Conservation (phyloP, 495 filamentous ascomycete species). For the Lasiosphaeriaceae sp. region DNA sequence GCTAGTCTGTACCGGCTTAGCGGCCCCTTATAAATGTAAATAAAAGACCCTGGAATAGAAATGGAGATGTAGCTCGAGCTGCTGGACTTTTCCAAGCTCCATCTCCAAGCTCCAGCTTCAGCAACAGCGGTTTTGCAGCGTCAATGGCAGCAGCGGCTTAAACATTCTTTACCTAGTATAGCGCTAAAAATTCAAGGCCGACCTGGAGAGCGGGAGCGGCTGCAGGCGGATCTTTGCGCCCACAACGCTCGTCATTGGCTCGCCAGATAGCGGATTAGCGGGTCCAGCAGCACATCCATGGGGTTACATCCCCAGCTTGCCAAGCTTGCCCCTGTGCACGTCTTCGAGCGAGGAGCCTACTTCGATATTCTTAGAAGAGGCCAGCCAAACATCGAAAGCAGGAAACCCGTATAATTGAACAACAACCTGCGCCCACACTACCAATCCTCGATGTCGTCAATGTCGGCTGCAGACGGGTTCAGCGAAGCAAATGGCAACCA, state of each 20-base stretch:
- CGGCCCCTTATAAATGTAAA: too few relatives aligned
- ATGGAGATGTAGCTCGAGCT: too few relatives aligned
- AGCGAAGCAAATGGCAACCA: constrained; percentile 21
- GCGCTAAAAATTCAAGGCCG: neutral
- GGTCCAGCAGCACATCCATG: too few relatives aligned
- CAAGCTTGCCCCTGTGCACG: too few relatives aligned
- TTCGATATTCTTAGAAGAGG: neutral
- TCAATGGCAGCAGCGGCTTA: neutral
- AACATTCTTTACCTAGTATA: neutral
- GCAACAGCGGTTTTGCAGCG: too few relatives aligned
- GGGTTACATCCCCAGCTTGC: too few relatives aligned
- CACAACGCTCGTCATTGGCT: neutral
- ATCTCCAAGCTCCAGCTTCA: too few relatives aligned
- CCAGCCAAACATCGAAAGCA: neutral
- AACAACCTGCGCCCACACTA: neutral
- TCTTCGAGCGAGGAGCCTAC: neutral
- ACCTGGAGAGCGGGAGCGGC: neutral
- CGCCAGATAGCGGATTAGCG: neutral
- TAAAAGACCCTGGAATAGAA: too few relatives aligned
- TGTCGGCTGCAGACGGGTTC: constrained; percentile 18
- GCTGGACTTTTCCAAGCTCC: too few relatives aligned
- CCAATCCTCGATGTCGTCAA: constrained; percentile 6
- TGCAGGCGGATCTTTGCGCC: neutral
- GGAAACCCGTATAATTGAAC: neutral
- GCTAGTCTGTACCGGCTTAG: too few relatives aligned